Base-by-base conservation (phyloP, 2,329 filamentous ascomycete genomes). In the Aspergillus piperis region DNA sequence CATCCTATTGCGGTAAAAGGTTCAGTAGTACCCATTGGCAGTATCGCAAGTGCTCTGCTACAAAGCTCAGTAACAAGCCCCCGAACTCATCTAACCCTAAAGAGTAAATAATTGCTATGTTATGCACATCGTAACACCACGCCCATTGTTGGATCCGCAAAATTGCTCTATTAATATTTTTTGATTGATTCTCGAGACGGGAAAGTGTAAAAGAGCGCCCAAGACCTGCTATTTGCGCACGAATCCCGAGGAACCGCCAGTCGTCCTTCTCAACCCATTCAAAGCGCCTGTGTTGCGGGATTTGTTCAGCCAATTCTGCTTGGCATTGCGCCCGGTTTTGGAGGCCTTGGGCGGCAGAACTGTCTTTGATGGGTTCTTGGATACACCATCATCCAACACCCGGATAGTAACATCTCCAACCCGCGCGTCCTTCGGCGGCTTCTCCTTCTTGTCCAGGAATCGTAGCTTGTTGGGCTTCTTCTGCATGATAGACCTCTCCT, bases 341-440 rank as follows among this genome's bases (percentile, higher is more conserved):
- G 77, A 81, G 2, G 75, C 73, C 64, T 80, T 83, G 0, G 83
- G 82, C 6, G 78, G 66, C n/a, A 78, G 63, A 44, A 74, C 68
- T 17, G 79, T 66, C 38, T 77, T 73, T n/a, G 66, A 64, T 42
- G 76, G 78, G 62, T 75, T 75, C 50, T 68, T 68, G 23, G 70
- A 63, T 51, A 68, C 64, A 21, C 65, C 62, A 38, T 77, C 71
- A 36, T 77, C 77, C 42, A 84, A 67, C 7, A 85, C 81, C 19
- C 80, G 77, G 38, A 85, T 80, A 17, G 76, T 81, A 38, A 83
- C 72, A 51, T 78, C 77, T 2, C 82, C 82, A 58, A 78, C 75
- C 61, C 77, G 78, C 49, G 83, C 67, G 66, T 85, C 83, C 71
- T 83, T 84, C 15, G 79, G 73, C 10, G 76, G 72, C 66, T 80